Percentiles rank a stretch among this genome's conserved stretches.
These are phyloP conservation scores for Ustilago lituana DNA, from an alignment of 1,284 basidiomycete genomes.

Conservation along the genomic window DNA sequence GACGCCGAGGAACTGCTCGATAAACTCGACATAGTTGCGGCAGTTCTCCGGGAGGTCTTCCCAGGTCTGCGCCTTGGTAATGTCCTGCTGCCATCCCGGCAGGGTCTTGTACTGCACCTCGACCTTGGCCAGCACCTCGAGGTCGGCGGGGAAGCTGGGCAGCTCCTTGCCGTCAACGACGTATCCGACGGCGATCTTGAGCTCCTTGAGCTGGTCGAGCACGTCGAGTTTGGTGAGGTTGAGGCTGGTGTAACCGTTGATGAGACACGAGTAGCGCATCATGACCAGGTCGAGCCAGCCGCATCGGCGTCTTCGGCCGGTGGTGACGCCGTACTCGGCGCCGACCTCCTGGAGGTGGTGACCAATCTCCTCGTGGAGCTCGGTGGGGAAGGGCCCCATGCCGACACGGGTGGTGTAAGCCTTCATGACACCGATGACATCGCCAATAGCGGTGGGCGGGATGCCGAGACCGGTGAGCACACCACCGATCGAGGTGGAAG, in stretches of 20 bases:
- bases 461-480: constrained; percentile 96
- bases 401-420: constrained; percentile 98
- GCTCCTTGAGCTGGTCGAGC: constrained; percentile 83
- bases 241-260: constrained; percentile 93
- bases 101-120: constrained; percentile 89
- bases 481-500: constrained; percentile 89
- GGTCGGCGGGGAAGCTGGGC: constrained; percentile 90
- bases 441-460: constrained; percentile 85
- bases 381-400: constrained; percentile 95
- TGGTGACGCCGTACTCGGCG: constrained; percentile 88
- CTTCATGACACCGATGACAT: constrained; percentile 90
- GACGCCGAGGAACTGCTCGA: constrained; percentile 82
- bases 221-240: constrained; percentile 98
- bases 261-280: constrained; percentile 87
- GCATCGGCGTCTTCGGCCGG: constrained; percentile 88
- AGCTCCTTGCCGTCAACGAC: constrained; percentile 80
- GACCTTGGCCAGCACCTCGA: constrained; percentile 82
- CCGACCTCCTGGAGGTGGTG: constrained; percentile 92
- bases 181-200: constrained; percentile 89
- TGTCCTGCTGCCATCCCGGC: constrained; percentile 89
- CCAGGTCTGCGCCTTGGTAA: constrained; percentile 76
- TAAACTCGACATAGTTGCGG: constrained; percentile 85
- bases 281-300: constrained; percentile 98
- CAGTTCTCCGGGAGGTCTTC: constrained; percentile 86
- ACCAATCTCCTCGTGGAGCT: constrained; percentile 87